A percentile compares a stretch with the other conserved stretches of the same genome.
phyloP scores from a whole-genome alignment of 805 yeast species.

The Cyberlindnera mycetangii region DNA sequence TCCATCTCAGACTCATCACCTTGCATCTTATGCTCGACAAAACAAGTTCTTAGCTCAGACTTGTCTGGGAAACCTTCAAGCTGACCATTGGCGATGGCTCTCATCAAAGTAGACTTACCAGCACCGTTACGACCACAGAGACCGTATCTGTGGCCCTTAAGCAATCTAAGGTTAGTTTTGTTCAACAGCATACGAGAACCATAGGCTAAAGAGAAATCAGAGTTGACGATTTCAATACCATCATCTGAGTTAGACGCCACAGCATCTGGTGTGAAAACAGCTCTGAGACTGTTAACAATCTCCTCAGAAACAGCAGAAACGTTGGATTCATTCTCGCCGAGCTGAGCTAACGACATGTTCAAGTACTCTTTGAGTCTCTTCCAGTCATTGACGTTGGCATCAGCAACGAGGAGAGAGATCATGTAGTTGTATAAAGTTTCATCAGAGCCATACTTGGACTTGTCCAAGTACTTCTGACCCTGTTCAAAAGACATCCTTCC shows the following conservation, averaged over 20 bases:
- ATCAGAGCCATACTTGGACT: constrained; percentile 33
- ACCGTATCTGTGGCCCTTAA: constrained; percentile 97
- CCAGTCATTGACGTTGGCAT: constrained; percentile 75
- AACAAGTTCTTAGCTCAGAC: constrained; percentile 83
- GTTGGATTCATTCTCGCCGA: constrained; percentile 36
- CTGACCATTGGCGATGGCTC: constrained; percentile 95
- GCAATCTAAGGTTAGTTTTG: constrained; percentile 82
- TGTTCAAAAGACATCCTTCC: constrained; percentile 64
- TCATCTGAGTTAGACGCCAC: constrained; percentile 64
- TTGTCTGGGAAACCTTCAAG: constrained; percentile 96
- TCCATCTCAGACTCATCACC: constrained; percentile 92
- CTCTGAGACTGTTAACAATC: constrained; percentile 47
- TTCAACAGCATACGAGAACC: constrained; percentile 96
- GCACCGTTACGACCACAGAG: constrained; percentile 98
- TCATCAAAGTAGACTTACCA: constrained; percentile 96
- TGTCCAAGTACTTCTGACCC: constrained; percentile 43
- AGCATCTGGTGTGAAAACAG: constrained; percentile 50
- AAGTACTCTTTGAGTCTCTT: constrained; percentile 56
- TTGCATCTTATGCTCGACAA: constrained; percentile 95
- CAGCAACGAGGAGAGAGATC: constrained; percentile 50
- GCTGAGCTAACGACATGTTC: constrained; percentile 36
- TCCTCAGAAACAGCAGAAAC: constrained; percentile 40
- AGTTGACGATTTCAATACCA: constrained; percentile 87
- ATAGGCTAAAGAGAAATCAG: constrained; percentile 93
- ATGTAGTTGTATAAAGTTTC: constrained; percentile 46